Base-by-base conservation (phyloP, 2,329 filamentous ascomycete genomes). In the Cadophora sp. region DNA sequence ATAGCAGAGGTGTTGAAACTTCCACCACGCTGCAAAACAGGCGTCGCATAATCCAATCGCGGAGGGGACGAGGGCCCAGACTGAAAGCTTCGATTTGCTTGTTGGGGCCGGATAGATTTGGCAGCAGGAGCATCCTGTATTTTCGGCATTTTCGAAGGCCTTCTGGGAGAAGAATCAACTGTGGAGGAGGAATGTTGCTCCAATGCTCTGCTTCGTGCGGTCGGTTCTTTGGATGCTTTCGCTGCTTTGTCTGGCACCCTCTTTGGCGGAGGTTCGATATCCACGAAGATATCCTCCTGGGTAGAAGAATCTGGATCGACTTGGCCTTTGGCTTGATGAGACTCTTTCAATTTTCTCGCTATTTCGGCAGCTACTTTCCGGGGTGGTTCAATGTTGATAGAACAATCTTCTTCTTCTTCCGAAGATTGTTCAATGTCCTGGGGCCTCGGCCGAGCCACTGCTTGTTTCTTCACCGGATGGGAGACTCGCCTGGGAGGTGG, bases 101-200 rank as follows among this genome's bases (percentile, higher is more conserved):
- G 58, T 5, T 20, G 13, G 20, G n/a, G 13, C 48, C 48, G 16
- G n/a, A 30, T 30, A 11, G 33, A 9, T 47, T 63, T 65, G 9
- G 55, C 36, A 39, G n/a, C 14, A 14, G 43, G 7, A 11, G 41
- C 50, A 11, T 41, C 58, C 30, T 30, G 36, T 27, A 18, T 62
- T 16, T 22, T 43, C 51, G 16, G 20, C 7, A 20, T 24, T 41
- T 16, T 55, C 2, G 39, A 1, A 5, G 30, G 16, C 30, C n/a
- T 59, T 41, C 5, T 45, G 22, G 56, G 59, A 27, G 58, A 27
- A 51, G 59, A 55, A n/a, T 64, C 61, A 41, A 56, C 33, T 36
- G n/a, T 11, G 16, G 33, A 39, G 11, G 51, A 55, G 11, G 30
- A 39, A 39, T 39, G n/a, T 20, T 20, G 8, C 9, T 39, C 33